Conservation (phyloP, 805 yeast genomes). For the Wickerhamiella nectarea region DNA sequence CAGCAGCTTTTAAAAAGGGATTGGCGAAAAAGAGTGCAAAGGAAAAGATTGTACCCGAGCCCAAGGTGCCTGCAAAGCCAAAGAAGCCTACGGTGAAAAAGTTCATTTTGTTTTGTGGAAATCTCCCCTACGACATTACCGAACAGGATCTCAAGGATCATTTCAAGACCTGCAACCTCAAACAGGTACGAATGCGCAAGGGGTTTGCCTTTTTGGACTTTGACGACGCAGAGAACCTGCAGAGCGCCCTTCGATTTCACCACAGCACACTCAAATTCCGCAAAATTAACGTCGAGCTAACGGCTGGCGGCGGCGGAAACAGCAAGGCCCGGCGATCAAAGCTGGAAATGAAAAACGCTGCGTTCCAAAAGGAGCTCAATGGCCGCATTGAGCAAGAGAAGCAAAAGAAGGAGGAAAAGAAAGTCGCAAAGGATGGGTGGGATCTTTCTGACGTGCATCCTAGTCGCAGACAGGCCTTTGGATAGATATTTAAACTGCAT, state of each 20-base stretch:
- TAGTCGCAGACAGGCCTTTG: slow-evolving; percentile 1
- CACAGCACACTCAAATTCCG: slow-evolving; percentile 56
- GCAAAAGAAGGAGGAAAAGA: slow-evolving; percentile 17
- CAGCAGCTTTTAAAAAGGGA: slow-evolving; percentile 19
- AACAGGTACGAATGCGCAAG: slow-evolving; percentile 66
- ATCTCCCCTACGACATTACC: slow-evolving; percentile 61
- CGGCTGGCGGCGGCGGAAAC: slow-evolving; percentile 98
- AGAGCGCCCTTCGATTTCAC: slow-evolving; percentile 71
- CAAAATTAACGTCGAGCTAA: slow-evolving; percentile 86
- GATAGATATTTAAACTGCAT: background rate
- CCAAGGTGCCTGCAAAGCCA: background rate
- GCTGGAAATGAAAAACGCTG: slow-evolving; percentile 64
- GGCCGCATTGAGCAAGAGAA: slow-evolving; percentile 36
- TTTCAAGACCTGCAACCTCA: slow-evolving; percentile 57
- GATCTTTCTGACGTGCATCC: slow-evolving; percentile 4
- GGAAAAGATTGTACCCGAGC: slow-evolving; percentile 25
- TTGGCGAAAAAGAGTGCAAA: slow-evolving; percentile 37
- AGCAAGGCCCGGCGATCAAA: slow-evolving; percentile 45
- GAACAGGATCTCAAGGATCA: slow-evolving; percentile 52
- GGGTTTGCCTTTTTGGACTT: slow-evolving; percentile 91
- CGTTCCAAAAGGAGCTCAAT: slow-evolving; percentile 55
- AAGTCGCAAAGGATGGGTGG: background rate
- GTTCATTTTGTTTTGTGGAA: slow-evolving; percentile 80
- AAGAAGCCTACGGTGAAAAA: slow-evolving; percentile 41
- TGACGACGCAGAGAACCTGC: slow-evolving; percentile 65